Evolutionary conservation across 257 asterid genomes (phyloP).

Genomic region (Nicotiana obtusifolia): DNA sequence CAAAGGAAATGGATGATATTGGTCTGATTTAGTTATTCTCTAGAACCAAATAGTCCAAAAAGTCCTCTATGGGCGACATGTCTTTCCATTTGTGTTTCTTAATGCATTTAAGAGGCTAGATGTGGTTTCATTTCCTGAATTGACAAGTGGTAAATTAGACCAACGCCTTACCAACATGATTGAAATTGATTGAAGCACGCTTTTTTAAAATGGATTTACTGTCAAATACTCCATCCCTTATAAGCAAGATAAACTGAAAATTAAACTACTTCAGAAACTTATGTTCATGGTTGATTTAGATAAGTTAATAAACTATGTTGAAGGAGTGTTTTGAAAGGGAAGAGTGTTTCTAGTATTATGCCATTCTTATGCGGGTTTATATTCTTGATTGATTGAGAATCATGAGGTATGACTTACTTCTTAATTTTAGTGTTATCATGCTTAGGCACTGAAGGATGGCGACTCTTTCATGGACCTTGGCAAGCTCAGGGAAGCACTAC

Average conservation of each 20-base stretch:
- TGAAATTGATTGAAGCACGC: neutral
- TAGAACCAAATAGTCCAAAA: neutral
- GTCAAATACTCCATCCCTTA: neutral
- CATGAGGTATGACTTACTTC: conserved; percentile 41
- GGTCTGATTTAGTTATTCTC: neutral
- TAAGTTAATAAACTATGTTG: neutral
- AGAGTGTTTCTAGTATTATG: neutral
- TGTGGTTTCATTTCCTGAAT: conserved; percentile 1
- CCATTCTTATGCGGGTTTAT: neutral
- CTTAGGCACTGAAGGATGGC: conserved; percentile 77
- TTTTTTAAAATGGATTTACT: neutral
- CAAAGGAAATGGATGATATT: neutral
- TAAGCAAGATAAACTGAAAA: conserved; percentile 4
- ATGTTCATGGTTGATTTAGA: neutral
- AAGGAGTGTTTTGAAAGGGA: neutral
- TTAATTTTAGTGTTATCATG: conserved; percentile 61
- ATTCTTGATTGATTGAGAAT: conserved; percentile 16
- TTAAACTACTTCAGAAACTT: neutral
- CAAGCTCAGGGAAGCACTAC: conserved; percentile 65
- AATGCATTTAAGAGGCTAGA: neutral
- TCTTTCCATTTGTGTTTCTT: neutral
- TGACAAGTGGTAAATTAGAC: neutral
- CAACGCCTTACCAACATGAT: neutral
- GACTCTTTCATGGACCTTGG: conserved; percentile 84
- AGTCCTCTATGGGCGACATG: neutral